These are phyloP conservation scores for Bretschneidera sinensis DNA, from an alignment of 345 rosid genomes.

Conservation along the genomic window DNA sequence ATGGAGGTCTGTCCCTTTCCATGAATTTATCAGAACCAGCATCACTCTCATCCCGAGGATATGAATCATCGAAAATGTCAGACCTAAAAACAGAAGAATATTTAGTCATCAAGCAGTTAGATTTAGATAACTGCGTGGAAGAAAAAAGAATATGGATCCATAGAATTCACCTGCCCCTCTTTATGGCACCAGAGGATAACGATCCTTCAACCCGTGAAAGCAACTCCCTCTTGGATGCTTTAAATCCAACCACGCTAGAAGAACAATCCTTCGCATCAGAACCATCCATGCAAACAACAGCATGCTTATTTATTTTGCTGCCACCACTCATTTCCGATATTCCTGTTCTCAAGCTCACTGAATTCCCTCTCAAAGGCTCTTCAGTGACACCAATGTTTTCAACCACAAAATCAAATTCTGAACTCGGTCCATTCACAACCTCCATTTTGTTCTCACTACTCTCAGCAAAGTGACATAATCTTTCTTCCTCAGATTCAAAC, in stretches of 20 bases:
- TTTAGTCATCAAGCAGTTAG: conserved; percentile 7
- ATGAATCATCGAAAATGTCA: conserved; percentile 25
- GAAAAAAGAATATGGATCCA: not conserved
- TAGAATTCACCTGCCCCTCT: conserved; percentile 36
- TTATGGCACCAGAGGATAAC: conserved; percentile 18
- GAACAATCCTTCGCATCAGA: conserved; percentile 20
- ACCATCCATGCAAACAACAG: conserved; percentile 23
- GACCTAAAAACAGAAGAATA: conserved; percentile 32
- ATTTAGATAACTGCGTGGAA: not conserved
- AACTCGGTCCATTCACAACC: conserved; percentile 21
- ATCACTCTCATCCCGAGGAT: conserved; percentile 23
- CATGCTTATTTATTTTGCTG: conserved; percentile 25
- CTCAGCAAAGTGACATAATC: conserved; percentile 24
- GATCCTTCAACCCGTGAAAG: conserved; percentile 22
- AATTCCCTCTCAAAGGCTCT: conserved; percentile 17
- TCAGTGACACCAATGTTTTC: conserved; percentile 11
- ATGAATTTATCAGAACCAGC: conserved; percentile 21
- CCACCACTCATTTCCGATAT: conserved; percentile 23
- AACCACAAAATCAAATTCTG: conserved; percentile 12
- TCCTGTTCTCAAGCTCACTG: conserved; percentile 16
- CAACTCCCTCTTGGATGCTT: conserved; percentile 23
- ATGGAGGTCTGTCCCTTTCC: conserved; percentile 35
- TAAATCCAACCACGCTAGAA: conserved; percentile 21
- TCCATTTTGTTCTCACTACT: conserved; percentile 27
- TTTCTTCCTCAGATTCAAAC: conserved; percentile 47